Percentiles rank a stretch among this genome's conserved stretches.
Conservation (phyloP, 306 rosid genomes). For the Elaeagnus macrophylla region DNA sequence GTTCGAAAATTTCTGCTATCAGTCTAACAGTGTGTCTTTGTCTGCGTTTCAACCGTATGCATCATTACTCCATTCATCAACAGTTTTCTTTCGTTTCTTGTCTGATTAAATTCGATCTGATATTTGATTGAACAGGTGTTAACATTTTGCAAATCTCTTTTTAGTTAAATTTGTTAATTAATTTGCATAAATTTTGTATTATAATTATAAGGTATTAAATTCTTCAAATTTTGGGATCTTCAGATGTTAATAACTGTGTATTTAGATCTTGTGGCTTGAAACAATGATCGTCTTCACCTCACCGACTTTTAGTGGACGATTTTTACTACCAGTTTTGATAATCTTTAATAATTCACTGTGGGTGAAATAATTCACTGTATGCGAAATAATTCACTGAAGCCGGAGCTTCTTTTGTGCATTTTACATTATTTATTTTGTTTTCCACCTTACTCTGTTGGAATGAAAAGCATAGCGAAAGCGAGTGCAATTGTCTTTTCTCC, state of each 20-base stretch:
- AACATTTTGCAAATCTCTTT: not conserved
- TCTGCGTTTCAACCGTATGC: not conserved
- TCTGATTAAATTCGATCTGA: conserved; percentile 34
- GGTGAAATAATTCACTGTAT: too few species aligned
- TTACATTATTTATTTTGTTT: too few species aligned
- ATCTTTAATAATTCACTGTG: too few species aligned
- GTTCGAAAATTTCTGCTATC: too few species aligned
- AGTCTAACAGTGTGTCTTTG: not conserved
- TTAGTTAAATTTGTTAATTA: conserved; percentile 2
- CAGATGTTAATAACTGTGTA: conserved; percentile 7
- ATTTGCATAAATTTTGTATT: conserved; percentile 10
- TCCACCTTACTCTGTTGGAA: too few species aligned
- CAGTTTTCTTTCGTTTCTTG: not conserved
- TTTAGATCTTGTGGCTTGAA: conserved; percentile 23
- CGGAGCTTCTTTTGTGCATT: too few species aligned
- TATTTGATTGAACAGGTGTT: conserved; percentile 11
- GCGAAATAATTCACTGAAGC: too few species aligned
- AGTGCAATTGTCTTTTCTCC: too few species aligned
- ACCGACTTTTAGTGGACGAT: too few species aligned
- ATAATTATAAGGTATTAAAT: not conserved
- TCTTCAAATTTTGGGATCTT: conserved; percentile 18
- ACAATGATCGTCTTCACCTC: not conserved
- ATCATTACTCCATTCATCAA: not conserved
- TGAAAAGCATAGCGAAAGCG: too few species aligned
- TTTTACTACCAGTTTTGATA: too few species aligned